These are phyloP conservation scores for Prunus mume DNA, from an alignment of 306 rosid species.

Conservation along the genomic window DNA sequence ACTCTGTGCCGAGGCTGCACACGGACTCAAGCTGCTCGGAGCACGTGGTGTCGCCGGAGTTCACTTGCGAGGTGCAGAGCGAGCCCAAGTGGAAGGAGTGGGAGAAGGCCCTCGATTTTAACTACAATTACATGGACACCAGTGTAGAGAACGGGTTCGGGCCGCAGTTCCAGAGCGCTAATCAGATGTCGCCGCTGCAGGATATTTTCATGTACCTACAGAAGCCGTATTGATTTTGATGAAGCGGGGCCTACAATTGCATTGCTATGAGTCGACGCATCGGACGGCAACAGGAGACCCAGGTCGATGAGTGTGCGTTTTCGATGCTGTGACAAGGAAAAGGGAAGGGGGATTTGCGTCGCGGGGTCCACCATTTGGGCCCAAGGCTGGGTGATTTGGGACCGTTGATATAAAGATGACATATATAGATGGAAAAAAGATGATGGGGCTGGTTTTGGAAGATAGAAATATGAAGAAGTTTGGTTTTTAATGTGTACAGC, in stretches of 20 bases:
- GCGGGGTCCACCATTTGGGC: conserved; percentile 20
- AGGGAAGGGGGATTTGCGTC: conserved; percentile 1
- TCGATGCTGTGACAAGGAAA: not conserved
- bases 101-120: conserved; percentile 59
- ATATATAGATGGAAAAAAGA: not conserved
- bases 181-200: conserved; percentile 84
- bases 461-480: not conserved
- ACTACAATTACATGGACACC: conserved; percentile 61
- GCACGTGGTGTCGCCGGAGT: conserved; percentile 92
- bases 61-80: conserved; percentile 87
- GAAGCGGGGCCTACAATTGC: not conserved
- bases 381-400: not conserved
- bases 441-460: not conserved
- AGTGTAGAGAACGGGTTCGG: conserved; percentile 38
- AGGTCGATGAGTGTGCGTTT: conserved; percentile 68
- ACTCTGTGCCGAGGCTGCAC: conserved; percentile 78
- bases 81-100: conserved; percentile 81
- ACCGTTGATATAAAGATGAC: not conserved
- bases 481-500: conserved; percentile 27
- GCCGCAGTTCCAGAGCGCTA: conserved; percentile 42
- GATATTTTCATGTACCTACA: conserved; percentile 78
- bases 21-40: conserved; percentile 96
- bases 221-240: conserved; percentile 39
- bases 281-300: conserved; percentile 74
- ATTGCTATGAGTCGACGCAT: conserved; percentile 9